phyloP scores from a whole-genome alignment of 2,329 filamentous ascomycete species.

The Boeremia exigua region DNA sequence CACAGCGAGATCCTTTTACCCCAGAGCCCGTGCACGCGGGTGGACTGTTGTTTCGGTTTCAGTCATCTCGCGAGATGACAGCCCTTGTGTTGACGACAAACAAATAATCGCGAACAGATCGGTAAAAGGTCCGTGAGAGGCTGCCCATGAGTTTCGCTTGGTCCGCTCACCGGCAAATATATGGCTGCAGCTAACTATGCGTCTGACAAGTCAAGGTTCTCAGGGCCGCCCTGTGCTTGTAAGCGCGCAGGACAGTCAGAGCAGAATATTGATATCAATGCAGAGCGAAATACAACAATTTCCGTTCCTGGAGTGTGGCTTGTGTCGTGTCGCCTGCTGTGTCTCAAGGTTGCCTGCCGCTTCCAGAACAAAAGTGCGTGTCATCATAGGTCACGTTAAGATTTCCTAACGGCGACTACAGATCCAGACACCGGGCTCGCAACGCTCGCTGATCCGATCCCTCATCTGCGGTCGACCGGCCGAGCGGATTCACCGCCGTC shows the following conservation, averaged over 20 bases:
- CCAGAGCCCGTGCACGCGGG: constrained; percentile 11
- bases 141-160: too few species aligned
- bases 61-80: constrained; percentile 7
- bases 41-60: constrained; percentile 2
- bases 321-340: not conserved
- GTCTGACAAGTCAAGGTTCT: not conserved
- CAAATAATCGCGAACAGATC: too few species aligned
- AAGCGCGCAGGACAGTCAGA: constrained; percentile 5
- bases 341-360: too few species aligned
- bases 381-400: not conserved
- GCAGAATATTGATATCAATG: not conserved
- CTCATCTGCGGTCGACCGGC: not conserved
- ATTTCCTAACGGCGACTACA: not conserved
- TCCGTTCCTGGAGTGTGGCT: not conserved
- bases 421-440: constrained; percentile 7
- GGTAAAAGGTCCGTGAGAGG: too few species aligned
- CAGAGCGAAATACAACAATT: not conserved
- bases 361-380: too few species aligned
- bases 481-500: constrained; percentile 1
- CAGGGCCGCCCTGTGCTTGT: constrained; percentile 2
- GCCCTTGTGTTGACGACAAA: not conserved
- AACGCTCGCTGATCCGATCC: constrained; percentile 6
- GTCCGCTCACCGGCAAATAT: too few species aligned
- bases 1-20: constrained; percentile 10
- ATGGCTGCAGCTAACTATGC: too few species aligned